Evolutionary conservation across 1,284 basidiomycete genomes (phyloP).

Genomic region (Uromyces viciae-fabae): DNA sequence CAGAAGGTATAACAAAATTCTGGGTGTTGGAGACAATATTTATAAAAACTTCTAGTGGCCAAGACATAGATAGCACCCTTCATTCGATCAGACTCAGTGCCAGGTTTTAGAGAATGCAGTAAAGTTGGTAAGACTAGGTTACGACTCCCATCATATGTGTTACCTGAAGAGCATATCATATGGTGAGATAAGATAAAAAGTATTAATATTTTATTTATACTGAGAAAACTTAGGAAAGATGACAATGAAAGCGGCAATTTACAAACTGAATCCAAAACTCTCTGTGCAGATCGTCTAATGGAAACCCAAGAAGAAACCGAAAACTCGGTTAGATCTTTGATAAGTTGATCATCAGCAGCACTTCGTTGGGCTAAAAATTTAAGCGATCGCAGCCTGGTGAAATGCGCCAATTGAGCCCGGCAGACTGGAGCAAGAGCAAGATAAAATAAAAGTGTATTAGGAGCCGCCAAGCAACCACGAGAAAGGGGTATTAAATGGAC

Average conservation of each 20-base stretch:
- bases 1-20: slow-evolving; percentile 67
- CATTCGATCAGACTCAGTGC: slow-evolving; percentile 84
- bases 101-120: slow-evolving; percentile 55
- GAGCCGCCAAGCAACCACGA: too few species aligned
- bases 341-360: slow-evolving; percentile 29
- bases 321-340: slow-evolving; percentile 28
- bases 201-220: too few species aligned
- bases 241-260: background rate
- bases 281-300: slow-evolving; percentile 37
- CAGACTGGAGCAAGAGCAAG: background rate
- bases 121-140: background rate
- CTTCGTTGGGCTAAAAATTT: slow-evolving; percentile 10
- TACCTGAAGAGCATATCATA: slow-evolving; percentile 12
- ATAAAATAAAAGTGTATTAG: background rate
- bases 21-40: slow-evolving; percentile 62
- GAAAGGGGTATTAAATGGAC: background rate
- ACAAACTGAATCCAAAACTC: slow-evolving; percentile 33
- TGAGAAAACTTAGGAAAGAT: background rate
- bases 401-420: slow-evolving; percentile 36
- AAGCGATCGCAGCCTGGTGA: slow-evolving; percentile 21
- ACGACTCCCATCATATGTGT: slow-evolving; percentile 34
- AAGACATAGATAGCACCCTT: slow-evolving; percentile 90
- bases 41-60: slow-evolving; percentile 70
- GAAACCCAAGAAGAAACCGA: slow-evolving; percentile 28
- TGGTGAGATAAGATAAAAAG: too few species aligned